Evolutionary conservation across 1,284 basidiomycete genomes (phyloP), one percentile per base, ranked within the genome.

Genomic region (Rhodotorula sp.): DNA sequence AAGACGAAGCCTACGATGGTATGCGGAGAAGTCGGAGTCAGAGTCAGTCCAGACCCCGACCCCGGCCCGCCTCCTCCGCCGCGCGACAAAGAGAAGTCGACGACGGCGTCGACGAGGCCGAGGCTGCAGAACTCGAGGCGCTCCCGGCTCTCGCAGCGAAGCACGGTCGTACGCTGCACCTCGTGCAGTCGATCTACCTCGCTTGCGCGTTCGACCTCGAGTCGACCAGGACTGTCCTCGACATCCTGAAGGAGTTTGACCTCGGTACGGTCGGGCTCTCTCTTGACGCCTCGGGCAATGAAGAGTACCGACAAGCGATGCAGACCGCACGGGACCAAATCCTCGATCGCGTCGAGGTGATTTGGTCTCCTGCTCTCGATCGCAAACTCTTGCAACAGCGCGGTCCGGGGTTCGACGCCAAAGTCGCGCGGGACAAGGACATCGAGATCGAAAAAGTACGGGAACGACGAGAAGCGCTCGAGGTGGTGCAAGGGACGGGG

Each of bases 151-250:
- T 60, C 46, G 29, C 59, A 1, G 6, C 56, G 10, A n/a, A n/a
- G 18, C 53, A 14, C n/a, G 8, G n/a, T 17, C 49, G 29, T 17
- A 24, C 60, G 30, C 49, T 8, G 1, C 24, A 30, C 33, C n/a
- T 44, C 15, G 45, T 62, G 33, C 6, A 17, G n/a, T 37, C 33
- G n/a, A 49, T 62, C n/a, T n/a, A 8, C 3, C 60, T 53, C 60
- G 60, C 60, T 7, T 62, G 60, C 60, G 37, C 10, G 4, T 30
- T 62, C 49, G 49, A 62, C 49, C 8, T 20, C n/a, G 49, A n/a
- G 15, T 18, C 15, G 49, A 29, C 60, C 17, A n/a, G 29, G 37
- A 26, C n/a, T 8, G 49, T 42, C 15, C 37, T 62, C n/a, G 29
- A 42, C 12, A 30, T 22, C 17, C 6, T 62, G 18, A 26, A 6